Evolutionary conservation across 2,329 filamentous ascomycete species (phyloP), one percentile per base, ranked within the genome.

Genomic region (Parafenestella ontariensis): DNA sequence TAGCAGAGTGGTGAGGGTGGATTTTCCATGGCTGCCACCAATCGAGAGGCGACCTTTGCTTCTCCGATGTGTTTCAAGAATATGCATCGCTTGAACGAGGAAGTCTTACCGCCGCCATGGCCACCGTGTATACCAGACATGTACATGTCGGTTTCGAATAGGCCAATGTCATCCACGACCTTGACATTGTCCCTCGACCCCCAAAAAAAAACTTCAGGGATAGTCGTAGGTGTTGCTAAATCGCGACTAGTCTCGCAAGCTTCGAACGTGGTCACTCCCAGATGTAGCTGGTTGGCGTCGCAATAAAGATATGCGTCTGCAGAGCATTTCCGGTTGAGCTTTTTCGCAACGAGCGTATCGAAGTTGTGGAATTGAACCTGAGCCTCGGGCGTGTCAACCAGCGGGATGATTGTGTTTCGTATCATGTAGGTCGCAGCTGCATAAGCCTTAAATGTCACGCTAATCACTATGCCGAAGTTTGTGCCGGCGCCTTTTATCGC

Each of bases 41-140:
- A 71, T 5, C 62, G 61, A 1, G 73, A 42, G 21, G 69, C 63
- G 0, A 84, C 34, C 1, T 70, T 48, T 2, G 1, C 34, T 45
- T 49, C 53, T 56, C 76, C 76, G 11, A 87, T 81, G 33, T 65
- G 0, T 53, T 82, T 83, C 7, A 89, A 69, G 62, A 89, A 88
- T 26, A 88, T 37, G 66, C 86, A 88, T 61, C 86, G 80, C 74
- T 88, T 88, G 76, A 89, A 88, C 0, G 85, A 80, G 9, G 82
- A 87, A 0, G 84, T 88, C 74, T 87, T 88, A 61, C 82, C 79
- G 20, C 80, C 75, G 17, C 77, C 77, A 46, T 88, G 84, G 0
- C 85, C 85, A 21, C 82, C 82, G 46, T 88, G 84, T 81, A 89
- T 84, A 11, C 56, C 62, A 1, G 82, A 82, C 70, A 89, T 79